Conservation (phyloP, 163 green algal genomes). For the Coccomyxa subellipsoidea region DNA sequence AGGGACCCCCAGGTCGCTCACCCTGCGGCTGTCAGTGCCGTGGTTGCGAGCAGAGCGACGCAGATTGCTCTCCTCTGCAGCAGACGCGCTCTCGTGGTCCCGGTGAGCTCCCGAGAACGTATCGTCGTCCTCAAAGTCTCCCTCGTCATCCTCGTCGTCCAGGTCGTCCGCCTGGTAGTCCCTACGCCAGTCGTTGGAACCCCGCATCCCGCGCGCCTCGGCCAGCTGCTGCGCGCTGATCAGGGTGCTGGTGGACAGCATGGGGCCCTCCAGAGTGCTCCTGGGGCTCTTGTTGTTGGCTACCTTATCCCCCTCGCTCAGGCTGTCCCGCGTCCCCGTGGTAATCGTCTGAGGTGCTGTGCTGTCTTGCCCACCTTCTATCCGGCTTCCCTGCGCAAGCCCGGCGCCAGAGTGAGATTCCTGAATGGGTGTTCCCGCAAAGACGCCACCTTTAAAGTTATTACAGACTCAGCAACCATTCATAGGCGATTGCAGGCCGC, state of each 20-base stretch:
- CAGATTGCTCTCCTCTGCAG: background rate
- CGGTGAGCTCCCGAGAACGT: background rate
- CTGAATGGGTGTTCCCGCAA: no score
- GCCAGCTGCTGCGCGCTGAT: background rate
- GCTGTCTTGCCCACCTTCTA: background rate
- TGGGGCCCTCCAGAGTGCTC: background rate
- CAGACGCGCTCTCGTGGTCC: background rate
- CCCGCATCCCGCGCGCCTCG: background rate
- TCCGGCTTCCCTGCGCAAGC: background rate
- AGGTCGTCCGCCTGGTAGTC: background rate
- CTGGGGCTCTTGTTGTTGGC: background rate
- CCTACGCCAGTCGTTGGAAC: background rate
- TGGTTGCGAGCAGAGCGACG: background rate
- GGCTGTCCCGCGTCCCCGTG: background rate
- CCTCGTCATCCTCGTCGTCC: background rate
- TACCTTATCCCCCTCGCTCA: background rate
- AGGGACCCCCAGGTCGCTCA: no score
- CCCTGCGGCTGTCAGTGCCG: background rate
- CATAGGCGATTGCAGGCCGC: background rate
- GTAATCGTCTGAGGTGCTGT: background rate
- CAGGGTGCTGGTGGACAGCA: background rate
- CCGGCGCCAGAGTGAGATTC: background rate
- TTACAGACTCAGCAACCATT: background rate
- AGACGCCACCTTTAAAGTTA: background rate
- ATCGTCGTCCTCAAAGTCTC: background rate